phyloP scores from a whole-genome alignment of 1,284 basidiomycete genomes.

The Ustilago crameri region DNA sequence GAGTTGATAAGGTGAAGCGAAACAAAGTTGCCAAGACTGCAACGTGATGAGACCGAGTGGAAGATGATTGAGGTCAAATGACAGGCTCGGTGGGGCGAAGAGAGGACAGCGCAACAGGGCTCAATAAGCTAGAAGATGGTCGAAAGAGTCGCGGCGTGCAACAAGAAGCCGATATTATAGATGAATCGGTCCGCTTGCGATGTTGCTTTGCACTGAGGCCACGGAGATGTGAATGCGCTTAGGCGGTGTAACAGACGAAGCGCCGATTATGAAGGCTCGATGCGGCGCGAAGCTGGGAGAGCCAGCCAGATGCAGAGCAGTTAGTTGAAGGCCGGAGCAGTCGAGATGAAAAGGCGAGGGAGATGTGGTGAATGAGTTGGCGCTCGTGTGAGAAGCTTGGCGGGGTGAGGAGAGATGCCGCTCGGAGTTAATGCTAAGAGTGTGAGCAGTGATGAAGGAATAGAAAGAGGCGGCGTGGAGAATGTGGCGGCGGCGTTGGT shows the following conservation, averaged over 20 bases:
- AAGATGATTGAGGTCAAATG: conserved; percentile 2
- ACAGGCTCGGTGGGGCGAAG: not conserved
- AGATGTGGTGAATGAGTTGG: not conserved
- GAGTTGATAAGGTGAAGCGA: not conserved
- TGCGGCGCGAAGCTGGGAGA: not conserved
- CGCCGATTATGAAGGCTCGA: not conserved
- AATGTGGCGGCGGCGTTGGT: too few species aligned
- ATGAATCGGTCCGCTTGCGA: not conserved
- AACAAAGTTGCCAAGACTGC: not conserved
- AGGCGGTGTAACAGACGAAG: not conserved
- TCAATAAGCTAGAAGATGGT: not conserved
- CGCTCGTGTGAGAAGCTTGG: not conserved
- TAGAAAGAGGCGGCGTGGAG: too few species aligned
- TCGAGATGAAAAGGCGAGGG: not conserved
- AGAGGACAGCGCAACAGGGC: not conserved
- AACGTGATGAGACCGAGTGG: not conserved
- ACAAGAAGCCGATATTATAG: not conserved
- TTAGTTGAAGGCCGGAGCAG: not conserved
- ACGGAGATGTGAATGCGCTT: too few species aligned
- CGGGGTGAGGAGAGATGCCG: too few species aligned
- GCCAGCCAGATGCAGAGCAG: not conserved
- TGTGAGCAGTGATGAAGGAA: too few species aligned
- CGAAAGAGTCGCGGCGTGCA: not conserved
- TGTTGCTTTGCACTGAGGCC: not conserved
- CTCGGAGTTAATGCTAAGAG: too few species aligned